Base-by-base conservation (phyloP, 306 rosid genomes). In the Vigna mungo region DNA sequence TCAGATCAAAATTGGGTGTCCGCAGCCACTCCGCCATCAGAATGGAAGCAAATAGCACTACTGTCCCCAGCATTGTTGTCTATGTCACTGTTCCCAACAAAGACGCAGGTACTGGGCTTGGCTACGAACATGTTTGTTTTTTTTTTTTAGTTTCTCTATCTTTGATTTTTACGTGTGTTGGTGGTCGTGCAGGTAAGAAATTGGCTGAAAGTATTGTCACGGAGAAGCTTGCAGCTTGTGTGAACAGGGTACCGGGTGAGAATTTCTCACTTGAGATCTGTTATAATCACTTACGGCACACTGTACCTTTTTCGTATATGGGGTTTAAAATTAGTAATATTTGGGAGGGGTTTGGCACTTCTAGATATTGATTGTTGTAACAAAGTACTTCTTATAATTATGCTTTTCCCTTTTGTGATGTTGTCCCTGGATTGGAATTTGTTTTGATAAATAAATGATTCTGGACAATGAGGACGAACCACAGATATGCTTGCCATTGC, bases 181-280 rank as follows among this genome's bases (percentile, higher is more conserved):
- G 36, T 80, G 80, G 4, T 69, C 80, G 1, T 88, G 80, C 78
- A 92, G 99, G 99, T 66, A 92, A 88, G 87, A 92, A 92, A 72
- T 84, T 95, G 86, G 93, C 99, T 18, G 95, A 85, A 81, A 92
- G 93, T 80, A 86, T 95, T 73, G 97, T 92, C 63, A 82, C 47
- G 53, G 99, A 95, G 81, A 91, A 87, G 78, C 97, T 95, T 83
- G 99, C 99, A 36, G 99, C 99, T 48, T 95, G 97, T 84, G 97
- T 92, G 16, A 95, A 95, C 78, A 81, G 90, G 78, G 88, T 95
- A 21, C 96, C 99, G 0, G 97, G 97, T 92, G 81, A 72, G 62
- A 23, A n/a, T 55, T 84, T 71, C 61, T 30, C 27, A 2, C 39
- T 55, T 39, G 0, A 16, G 6, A 14, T 72, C 14, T 78, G 1